These are phyloP conservation scores for Spiromastix sp. DNA, from an alignment of 2,329 filamentous ascomycete genomes.

Conservation along the genomic window DNA sequence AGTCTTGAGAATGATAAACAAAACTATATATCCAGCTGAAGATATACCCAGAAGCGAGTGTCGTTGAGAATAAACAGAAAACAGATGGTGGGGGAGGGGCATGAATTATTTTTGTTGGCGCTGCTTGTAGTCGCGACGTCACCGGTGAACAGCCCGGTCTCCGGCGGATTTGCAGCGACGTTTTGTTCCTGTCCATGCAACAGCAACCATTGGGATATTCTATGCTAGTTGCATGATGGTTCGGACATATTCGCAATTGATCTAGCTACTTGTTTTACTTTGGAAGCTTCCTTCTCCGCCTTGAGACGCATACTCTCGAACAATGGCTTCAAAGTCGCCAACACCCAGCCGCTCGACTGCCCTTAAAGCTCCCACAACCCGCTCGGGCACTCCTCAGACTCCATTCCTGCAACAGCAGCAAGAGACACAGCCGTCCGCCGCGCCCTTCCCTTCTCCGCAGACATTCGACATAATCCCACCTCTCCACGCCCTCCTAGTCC, in stretches of 20 bases:
- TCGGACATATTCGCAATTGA: too few species aligned
- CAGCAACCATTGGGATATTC: too few species aligned
- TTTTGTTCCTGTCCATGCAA: too few species aligned
- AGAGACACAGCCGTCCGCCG: conserved; percentile 6
- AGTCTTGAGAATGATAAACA: too few species aligned
- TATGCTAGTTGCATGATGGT: too few species aligned
- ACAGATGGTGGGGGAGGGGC: conserved; percentile 3
- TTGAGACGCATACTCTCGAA: too few species aligned
- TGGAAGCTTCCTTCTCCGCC: neutral
- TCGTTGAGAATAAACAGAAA: neutral
- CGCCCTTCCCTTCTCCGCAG: conserved; percentile 59
- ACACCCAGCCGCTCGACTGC: too few species aligned
- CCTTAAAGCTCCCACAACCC: too few species aligned
- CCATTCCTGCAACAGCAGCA: conserved; percentile 5
- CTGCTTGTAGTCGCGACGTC: conserved; percentile 1
- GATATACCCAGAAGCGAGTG: neutral
- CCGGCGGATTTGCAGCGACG: neutral
- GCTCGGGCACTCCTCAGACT: too few species aligned
- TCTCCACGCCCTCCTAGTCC: conserved; percentile 65
- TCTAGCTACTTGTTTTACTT: too few species aligned
- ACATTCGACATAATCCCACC: conserved; percentile 78
- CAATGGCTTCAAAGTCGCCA: too few species aligned
- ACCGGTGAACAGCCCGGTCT: neutral
- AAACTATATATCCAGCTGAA: conserved; percentile 3
- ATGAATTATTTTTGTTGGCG: neutral